A percentile compares a stretch with the other conserved stretches of the same genome.
These are phyloP conservation scores for Phaseolus coccineus DNA, from an alignment of 331 rosid genomes.

Conservation along the genomic window DNA sequence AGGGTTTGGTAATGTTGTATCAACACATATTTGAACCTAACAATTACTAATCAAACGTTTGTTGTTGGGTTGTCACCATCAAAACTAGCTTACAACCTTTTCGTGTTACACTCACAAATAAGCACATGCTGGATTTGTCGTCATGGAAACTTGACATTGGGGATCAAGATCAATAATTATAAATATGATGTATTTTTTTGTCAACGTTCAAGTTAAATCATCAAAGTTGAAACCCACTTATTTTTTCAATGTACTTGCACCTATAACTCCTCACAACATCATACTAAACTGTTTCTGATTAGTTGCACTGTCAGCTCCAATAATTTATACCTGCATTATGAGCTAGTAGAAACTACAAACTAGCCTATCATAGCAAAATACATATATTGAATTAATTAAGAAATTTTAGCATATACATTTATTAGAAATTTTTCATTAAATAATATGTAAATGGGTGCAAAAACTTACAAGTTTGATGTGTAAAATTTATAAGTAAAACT, in stretches of 20 bases:
- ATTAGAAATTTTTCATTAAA: too few species aligned
- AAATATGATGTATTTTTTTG: neutral
- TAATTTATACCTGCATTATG: neutral
- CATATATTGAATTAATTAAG: neutral
- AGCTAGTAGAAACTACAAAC: neutral
- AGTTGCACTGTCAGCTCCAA: slow-evolving; percentile 18
- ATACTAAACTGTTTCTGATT: neutral
- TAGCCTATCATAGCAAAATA: neutral
- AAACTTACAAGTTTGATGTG: too few species aligned
- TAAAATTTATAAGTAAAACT: too few species aligned
- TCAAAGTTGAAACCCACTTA: neutral
- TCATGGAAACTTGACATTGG: slow-evolving; percentile 9
- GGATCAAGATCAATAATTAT: slow-evolving; percentile 6
- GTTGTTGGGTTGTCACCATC: slow-evolving; percentile 32
- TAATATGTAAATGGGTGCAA: too few species aligned
- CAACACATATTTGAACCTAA: neutral
- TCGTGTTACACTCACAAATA: neutral
- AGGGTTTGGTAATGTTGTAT: neutral
- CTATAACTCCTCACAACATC: neutral
- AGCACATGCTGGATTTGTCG: slow-evolving; percentile 31
- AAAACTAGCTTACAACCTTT: neutral
- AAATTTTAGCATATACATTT: neutral
- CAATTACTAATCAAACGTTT: neutral
- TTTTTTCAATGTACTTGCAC: neutral
- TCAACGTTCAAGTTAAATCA: slow-evolving; percentile 9